Percentiles rank a stretch among this genome's conserved stretches.
Conservation (phyloP, 139 green algal species). For the Chlamydomonas incerta region DNA sequence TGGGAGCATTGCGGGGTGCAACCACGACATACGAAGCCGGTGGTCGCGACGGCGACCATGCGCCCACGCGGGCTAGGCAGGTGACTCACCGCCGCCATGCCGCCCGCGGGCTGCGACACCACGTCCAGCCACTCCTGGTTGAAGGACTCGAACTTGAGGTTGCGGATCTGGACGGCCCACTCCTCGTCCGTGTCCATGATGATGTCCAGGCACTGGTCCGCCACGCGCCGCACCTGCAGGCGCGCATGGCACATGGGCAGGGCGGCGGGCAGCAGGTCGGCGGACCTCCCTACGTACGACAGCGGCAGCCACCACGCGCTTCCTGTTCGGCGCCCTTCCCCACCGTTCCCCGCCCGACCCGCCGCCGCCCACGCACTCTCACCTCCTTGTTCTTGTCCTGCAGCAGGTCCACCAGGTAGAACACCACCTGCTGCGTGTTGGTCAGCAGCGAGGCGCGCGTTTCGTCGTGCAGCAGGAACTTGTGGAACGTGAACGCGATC, state of each 20-base stretch:
- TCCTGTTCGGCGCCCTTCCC: too few species aligned
- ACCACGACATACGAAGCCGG: too few species aligned
- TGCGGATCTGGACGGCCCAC: conserved; percentile 76
- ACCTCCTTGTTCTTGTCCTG: conserved; percentile 81
- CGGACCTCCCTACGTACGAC: too few species aligned
- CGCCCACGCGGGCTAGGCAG: too few species aligned
- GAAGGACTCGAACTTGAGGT: conserved; percentile 87
- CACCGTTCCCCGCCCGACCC: not conserved
- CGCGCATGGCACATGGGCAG: not conserved
- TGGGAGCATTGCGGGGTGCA: too few species aligned
- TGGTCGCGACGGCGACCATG: too few species aligned
- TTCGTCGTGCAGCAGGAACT: conserved; percentile 70
- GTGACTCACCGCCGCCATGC: conserved; percentile 31
- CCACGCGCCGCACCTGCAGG: conserved; percentile 51
- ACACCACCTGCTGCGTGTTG: conserved; percentile 75
- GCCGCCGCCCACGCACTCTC: not conserved
- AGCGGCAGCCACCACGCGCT: too few species aligned
- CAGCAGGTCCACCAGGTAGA: conserved; percentile 85
- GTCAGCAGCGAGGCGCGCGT: conserved; percentile 67
- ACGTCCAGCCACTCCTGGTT: conserved; percentile 87
- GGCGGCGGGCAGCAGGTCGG: too few species aligned
- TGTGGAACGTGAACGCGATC: conserved; percentile 75
- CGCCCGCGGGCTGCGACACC: conserved; percentile 52
- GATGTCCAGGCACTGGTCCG: conserved; percentile 74
- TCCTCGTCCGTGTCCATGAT: conserved; percentile 76